Evolutionary conservation across 768 basidiomycete genomes (phyloP), one percentile per base, ranked within the genome.

Genomic region (Galerina sulciceps): DNA sequence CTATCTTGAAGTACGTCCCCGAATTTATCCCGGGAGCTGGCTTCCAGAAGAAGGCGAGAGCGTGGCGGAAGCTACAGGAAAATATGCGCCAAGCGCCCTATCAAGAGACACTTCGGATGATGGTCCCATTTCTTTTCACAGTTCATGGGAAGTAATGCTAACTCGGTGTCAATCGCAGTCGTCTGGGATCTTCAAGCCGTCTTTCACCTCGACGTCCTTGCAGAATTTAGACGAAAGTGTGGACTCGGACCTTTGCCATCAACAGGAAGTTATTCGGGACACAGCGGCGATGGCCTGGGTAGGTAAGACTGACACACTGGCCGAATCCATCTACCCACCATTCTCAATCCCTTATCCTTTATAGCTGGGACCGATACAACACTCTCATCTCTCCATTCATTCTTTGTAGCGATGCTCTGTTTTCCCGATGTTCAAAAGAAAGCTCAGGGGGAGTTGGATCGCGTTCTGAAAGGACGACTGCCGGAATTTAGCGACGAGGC

Each of bases 1-100:
- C 26, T 4, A 31, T 31, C 26, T 31, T 31, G 26, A 31, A 31
- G 26, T 65, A 80, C 51, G 49, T 83, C 40, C 83, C 83, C 11
- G 70, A 72, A n/a, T 86, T 85, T 85, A 76, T 86, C 57, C 85
- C 85, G 6, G 85, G 85, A 6, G 81, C 81, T 10, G 71, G 72
- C 0, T 86, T 86, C 73, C 77, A 85, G 64, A 60, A 66, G 44
- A 78, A 69, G 23, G 85, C 84, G 0, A 74, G 67, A 38, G 70
- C 71, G 55, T 85, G 82, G 80, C 73, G 74, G 6, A 62, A 61
- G 17, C 76, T 76, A 1, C 68, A 81, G 9, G 59, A 71, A 14
- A 70, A 72, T n/a, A 77, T 84, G 79, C 76, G 77, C 6, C 77
- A 84, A 31, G 66, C 69, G 6, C 84, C 84, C 2, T 75, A 80